Base-by-base conservation (phyloP, 2,329 filamentous ascomycete genomes). In the Fusarium globosum region DNA sequence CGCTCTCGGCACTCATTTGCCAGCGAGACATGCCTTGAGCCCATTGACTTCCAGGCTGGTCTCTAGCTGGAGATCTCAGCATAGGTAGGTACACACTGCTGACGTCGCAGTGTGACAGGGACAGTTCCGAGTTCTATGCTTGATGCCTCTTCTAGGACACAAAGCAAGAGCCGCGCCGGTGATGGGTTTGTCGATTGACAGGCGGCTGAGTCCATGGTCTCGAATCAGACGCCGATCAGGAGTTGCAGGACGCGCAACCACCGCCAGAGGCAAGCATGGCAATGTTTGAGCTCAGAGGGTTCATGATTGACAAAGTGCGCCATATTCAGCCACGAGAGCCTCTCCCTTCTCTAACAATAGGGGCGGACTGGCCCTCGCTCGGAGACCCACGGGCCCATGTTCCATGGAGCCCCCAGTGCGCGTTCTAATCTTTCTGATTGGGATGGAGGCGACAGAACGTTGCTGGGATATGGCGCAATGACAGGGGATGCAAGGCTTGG, bases 161-260 rank as follows among this genome's bases (percentile, higher is more conserved):
- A 58, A 59, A 67, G 45, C 60, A 43, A 70, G 41, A 67, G 60
- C 69, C 69, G 65, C 57, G 42, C 42, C 41, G n/a, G 33, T 56
- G 41, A 42, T 45, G 21, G 36, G 48, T 48, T 57, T 23, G 71
- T 59, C 43, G 58, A 69, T 59, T 65, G 43, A 59, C 52, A 69
- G 52, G 59, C 71, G 59, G 46, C 56, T 65, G 55, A 68, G 55
- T 43, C 71, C 48, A 48, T 41, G 49, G 41, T 48, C 41, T 53
- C 56, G 57, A 71, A 60, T 74, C 53, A 56, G 46, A 43, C 35
- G 71, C 39, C 71, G 72, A 75, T 74, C 72, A 74, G 72, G 72
- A 74, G 71, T 73, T 72, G 28, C 69, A 73, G 75, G 75, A 77
- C 75, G 76, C 75, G 75, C 75, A 77, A 77, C 73, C 68, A 74